Conservation (phyloP, 2,329 filamentous ascomycete genomes). For the Sphaerulina vaccinii region DNA sequence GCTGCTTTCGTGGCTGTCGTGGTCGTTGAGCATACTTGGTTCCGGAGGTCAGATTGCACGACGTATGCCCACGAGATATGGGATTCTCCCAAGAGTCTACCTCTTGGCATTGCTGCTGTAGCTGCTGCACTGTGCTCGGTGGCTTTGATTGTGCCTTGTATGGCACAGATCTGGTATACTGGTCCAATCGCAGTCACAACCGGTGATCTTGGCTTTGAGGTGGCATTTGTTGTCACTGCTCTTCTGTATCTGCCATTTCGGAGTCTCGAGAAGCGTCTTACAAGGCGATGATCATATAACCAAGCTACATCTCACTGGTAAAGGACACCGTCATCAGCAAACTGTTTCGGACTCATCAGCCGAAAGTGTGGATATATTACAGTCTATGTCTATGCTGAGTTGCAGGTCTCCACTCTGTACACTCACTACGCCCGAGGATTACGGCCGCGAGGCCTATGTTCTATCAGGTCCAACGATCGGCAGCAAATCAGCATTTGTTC, state of each 20-base stretch:
- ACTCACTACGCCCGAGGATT: no score
- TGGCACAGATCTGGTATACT: slow-evolving; percentile 33
- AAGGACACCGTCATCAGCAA: no score
- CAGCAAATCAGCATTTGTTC: neutral
- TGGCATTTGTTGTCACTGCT: slow-evolving; percentile 55
- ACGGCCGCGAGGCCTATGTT: no score
- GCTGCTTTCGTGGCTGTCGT: slow-evolving; percentile 46
- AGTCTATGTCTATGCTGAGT: no score
- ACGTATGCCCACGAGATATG: slow-evolving; percentile 45
- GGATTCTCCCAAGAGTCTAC: slow-evolving; percentile 40
- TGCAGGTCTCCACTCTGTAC: no score
- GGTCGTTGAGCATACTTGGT: slow-evolving; percentile 44
- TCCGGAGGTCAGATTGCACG: slow-evolving; percentile 37
- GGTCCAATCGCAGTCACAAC: slow-evolving; percentile 43
- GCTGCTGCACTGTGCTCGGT: slow-evolving; percentile 25
- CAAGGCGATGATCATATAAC: slow-evolving; percentile 21
- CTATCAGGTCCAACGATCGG: no score
- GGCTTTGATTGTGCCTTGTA: slow-evolving; percentile 29
- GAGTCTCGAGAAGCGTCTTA: slow-evolving; percentile 38
- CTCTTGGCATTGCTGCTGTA: slow-evolving; percentile 43
- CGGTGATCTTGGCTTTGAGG: slow-evolving; percentile 66
- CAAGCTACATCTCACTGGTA: no score
- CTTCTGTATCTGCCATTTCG: slow-evolving; percentile 48
- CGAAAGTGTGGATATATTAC: no score
- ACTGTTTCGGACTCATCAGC: no score